A percentile compares a stretch with the other conserved stretches of the same genome.
These are phyloP conservation scores for Gaultheria prostrata DNA, from an alignment of 148 eudicot species.

Conservation along the genomic window DNA sequence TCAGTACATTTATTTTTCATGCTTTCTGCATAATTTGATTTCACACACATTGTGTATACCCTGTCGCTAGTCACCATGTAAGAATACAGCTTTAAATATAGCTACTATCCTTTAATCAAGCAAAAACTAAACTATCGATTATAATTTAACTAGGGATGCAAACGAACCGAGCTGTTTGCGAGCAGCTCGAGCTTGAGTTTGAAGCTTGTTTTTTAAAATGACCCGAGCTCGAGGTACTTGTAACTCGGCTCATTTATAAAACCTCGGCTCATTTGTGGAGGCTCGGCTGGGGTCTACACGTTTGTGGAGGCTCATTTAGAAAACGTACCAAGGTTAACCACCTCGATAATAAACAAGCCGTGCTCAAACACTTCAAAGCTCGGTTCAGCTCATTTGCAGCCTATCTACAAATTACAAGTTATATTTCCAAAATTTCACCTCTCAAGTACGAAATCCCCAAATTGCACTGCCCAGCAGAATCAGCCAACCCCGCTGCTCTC, in stretches of 20 bases:
- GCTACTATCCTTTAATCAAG: background rate
- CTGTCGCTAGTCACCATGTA: background rate
- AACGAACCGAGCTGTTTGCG: too few relatives aligned
- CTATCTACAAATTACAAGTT: background rate
- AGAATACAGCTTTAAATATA: background rate
- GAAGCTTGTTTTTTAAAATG: background rate
- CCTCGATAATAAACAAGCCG: background rate
- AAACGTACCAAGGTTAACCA: too few relatives aligned
- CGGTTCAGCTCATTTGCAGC: background rate
- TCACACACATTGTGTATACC: background rate
- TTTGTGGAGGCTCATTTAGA: too few relatives aligned
- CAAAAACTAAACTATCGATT: background rate
- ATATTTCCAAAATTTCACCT: conserved; percentile 34
- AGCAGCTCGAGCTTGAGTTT: background rate
- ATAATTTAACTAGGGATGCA: background rate
- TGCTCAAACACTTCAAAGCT: background rate
- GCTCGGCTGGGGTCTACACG: background rate
- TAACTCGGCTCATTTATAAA: background rate
- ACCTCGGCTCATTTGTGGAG: background rate
- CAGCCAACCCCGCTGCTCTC: conserved; percentile 73
- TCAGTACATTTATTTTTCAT: background rate
- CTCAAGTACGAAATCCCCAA: conserved; percentile 77
- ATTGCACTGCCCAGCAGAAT: conserved; percentile 80
- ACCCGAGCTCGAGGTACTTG: background rate
- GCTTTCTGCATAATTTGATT: background rate